These are phyloP conservation scores for Xylariaceae sp. DNA, from an alignment of 2,329 filamentous ascomycete genomes.

Conservation along the genomic window DNA sequence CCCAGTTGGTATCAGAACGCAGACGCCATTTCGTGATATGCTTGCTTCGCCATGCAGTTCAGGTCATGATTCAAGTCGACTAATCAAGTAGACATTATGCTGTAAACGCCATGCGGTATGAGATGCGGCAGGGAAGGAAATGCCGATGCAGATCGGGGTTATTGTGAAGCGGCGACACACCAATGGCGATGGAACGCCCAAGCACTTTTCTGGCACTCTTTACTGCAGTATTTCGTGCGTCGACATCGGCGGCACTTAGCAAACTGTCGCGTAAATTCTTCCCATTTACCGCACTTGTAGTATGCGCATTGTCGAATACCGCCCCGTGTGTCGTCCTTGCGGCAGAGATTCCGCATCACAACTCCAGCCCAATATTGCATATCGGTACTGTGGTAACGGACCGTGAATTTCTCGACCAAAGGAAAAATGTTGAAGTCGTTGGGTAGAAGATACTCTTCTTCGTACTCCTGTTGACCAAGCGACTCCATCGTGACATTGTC, in stretches of 20 bases:
- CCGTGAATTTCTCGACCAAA: constrained; percentile 95
- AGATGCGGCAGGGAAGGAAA: constrained; percentile 17
- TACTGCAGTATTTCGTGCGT: constrained; percentile 98
- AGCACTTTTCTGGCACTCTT: constrained; percentile 98
- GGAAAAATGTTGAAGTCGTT: constrained; percentile 99
- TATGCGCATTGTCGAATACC: constrained; percentile 97
- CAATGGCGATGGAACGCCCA: constrained; percentile 98
- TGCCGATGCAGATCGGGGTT: constrained; percentile 12
- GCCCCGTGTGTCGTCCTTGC: constrained; percentile 91
- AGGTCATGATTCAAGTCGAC: constrained; percentile 28
- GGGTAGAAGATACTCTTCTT: constrained; percentile 84
- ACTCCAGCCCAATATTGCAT: constrained; percentile 99
- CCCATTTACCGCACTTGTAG: constrained; percentile 98
- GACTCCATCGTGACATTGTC: constrained; percentile 46
- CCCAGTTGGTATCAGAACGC: constrained; percentile 34
- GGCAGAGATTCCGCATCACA: constrained; percentile 97
- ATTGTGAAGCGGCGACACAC: constrained; percentile 74
- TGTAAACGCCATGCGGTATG: constrained; percentile 28
- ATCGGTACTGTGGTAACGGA: constrained; percentile 88
- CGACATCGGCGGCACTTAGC: constrained; percentile 95
- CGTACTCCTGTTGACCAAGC: constrained; percentile 52
- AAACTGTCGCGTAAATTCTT: constrained; percentile 93
- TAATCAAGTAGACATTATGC: constrained; percentile 32
- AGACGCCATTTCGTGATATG: constrained; percentile 35
- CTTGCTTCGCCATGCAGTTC: constrained; percentile 34